These are phyloP conservation scores for Solanum chilense DNA, from an alignment of 257 asterid genomes.

Conservation along the genomic window DNA sequence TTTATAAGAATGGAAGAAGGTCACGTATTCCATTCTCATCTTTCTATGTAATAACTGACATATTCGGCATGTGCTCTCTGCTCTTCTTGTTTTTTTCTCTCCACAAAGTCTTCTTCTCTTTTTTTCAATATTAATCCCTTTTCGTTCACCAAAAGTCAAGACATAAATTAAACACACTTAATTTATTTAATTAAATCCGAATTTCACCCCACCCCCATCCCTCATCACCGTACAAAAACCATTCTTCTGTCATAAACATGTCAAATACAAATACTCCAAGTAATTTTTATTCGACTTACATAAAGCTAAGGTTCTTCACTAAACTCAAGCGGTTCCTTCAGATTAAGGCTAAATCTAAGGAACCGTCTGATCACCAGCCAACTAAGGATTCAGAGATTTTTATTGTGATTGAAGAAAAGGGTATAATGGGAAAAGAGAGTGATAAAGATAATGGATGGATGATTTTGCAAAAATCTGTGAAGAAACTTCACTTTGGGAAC, in stretches of 20 bases:
- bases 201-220: not conserved
- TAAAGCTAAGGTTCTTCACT: slow-evolving; percentile 24
- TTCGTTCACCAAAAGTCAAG: slow-evolving; percentile 28
- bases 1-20: not conserved
- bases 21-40: not conserved
- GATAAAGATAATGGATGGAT: slow-evolving; percentile 16
- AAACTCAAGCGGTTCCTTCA: slow-evolving; percentile 31
- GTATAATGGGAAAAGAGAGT: not conserved
- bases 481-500: slow-evolving; percentile 79
- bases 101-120: slow-evolving; percentile 35
- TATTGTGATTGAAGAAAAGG: not conserved
- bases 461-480: slow-evolving; percentile 52
- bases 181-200: not conserved
- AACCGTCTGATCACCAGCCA: slow-evolving; percentile 7
- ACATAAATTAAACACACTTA: not conserved
- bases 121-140: slow-evolving; percentile 1
- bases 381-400: not conserved
- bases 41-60: slow-evolving; percentile 15
- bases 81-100: slow-evolving; percentile 23
- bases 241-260: slow-evolving; percentile 15
- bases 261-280: not conserved
- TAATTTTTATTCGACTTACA: slow-evolving; percentile 14
- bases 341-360: slow-evolving; percentile 7
- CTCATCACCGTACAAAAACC: not conserved
- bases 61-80: slow-evolving; percentile 44